Evolutionary conservation across 345 rosid genomes (phyloP), one percentile per base, ranked within the genome.

Genomic region (Eutrema japonicum): DNA sequence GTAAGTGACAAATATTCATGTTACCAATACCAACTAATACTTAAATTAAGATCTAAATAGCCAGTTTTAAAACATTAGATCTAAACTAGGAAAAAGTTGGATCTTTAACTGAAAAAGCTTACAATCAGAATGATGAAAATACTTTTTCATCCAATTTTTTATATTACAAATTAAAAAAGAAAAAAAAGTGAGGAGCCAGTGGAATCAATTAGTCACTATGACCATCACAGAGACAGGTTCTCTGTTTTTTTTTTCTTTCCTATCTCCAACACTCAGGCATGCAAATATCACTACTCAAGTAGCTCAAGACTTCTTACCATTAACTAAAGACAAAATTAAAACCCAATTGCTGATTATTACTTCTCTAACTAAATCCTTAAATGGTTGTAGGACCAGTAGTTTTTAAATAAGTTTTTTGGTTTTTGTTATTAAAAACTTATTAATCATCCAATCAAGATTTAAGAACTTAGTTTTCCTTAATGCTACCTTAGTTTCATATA

Each of bases 271-370:
- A 49, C 60, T 41, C 67, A 67, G 73, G 73, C 78, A 75, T 68
- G 78, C 74, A 68, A 14, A 13, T 11, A 65, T 30, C 70, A 62
- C 37, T 61, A 61, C 74, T 68, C 74, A 62, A 83, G 72, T 82
- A 90, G 90, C 94, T 92, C 88, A 33, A 36, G 16, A 30, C 35
- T 37, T 26, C 6, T 26, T 53, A 10, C 8, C 56, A 64, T 18
- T 64, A 13, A 47, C 1, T 16, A 10, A 54, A 48, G 2, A 43
- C 10, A 35, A 53, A 43, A 36, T 10, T 33, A 37, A 68, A 54
- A 50, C 50, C 26, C 30, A 72, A 72, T 58, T 8, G 9, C 9
- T 2, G 12, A 32, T 46, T 49, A 33, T 6, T 7, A 61, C 36
- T 51, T 49, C 8, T 13, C 37, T 6, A 59, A 61, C 37, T 43